Conservation (phyloP, 345 rosid species). For the Eucalyptus regnans region DNA sequence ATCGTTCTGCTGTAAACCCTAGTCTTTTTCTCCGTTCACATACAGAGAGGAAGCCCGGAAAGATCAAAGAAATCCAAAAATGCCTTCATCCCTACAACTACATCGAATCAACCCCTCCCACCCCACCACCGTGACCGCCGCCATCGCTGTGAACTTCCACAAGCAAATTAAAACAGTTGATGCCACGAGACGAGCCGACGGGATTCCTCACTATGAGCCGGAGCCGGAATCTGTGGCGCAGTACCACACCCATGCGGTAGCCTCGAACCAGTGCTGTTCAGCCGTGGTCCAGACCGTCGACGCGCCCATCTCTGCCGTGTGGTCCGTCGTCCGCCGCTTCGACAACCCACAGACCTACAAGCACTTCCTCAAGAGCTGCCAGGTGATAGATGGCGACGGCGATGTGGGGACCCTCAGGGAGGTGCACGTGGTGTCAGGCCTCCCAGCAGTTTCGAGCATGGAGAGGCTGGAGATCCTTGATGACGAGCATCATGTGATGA, state of each 20-base stretch:
- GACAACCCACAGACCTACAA: slow-evolving; percentile 83
- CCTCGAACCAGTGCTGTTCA: slow-evolving; percentile 59
- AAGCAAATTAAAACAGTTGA: neutral
- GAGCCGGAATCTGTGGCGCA: slow-evolving; percentile 40
- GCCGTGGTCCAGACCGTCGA: slow-evolving; percentile 42
- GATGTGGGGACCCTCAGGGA: slow-evolving; percentile 60
- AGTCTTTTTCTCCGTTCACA: neutral
- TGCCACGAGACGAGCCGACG: neutral
- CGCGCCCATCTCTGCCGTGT: slow-evolving; percentile 54
- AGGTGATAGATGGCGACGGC: slow-evolving; percentile 62
- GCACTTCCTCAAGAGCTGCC: slow-evolving; percentile 68
- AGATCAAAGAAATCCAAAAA: neutral
- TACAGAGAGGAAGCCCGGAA: neutral
- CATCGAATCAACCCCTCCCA: slow-evolving; percentile 10
- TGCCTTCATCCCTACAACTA: slow-evolving; percentile 60
- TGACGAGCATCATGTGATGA: slow-evolving; percentile 61
- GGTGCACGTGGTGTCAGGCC: slow-evolving; percentile 73
- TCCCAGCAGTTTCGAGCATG: slow-evolving; percentile 70
- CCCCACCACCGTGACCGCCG: neutral
- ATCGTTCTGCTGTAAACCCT: neutral
- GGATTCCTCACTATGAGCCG: slow-evolving; percentile 8
- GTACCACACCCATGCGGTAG: slow-evolving; percentile 36
- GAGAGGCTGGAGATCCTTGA: slow-evolving; percentile 87
- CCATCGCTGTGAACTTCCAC: slow-evolving; percentile 13
- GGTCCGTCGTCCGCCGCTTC: slow-evolving; percentile 80